Percentiles rank a stretch among this genome's conserved stretches.
Evolutionary conservation across 1,139 yeast species (phyloP).

Genomic region (Yamadazyma sp.): DNA sequence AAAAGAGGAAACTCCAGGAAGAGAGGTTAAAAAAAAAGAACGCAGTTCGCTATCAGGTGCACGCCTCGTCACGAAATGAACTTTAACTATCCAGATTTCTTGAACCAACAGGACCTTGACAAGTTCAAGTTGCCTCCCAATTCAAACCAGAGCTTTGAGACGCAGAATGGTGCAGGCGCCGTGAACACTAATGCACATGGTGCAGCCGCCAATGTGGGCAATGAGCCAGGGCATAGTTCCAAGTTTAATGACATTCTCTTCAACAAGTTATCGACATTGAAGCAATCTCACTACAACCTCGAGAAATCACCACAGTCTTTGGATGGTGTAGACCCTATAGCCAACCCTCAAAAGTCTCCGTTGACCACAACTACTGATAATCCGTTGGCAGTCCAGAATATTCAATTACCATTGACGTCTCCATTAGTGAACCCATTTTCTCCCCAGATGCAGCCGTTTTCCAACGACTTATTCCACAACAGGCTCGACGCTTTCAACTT

Average conservation of each 20-base stretch:
- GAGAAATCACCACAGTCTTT: constrained; percentile 3
- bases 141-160: constrained; percentile 7
- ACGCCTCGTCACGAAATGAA: constrained; percentile 20
- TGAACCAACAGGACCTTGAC: constrained; percentile 13
- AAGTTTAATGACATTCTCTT: constrained; percentile 30
- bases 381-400: background rate
- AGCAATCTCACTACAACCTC: constrained; percentile 3
- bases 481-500: constrained; percentile 38
- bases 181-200: background rate
- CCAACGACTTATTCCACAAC: constrained; percentile 28
- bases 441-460: constrained; percentile 13
- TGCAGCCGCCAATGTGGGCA: constrained; percentile 3
- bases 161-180: background rate
- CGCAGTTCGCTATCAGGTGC: too few relatives aligned
- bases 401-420: constrained; percentile 14
- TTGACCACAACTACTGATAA: background rate
- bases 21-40: too few relatives aligned
- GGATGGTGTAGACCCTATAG: constrained; percentile 6
- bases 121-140: constrained; percentile 16
- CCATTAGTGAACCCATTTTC: constrained; percentile 18
- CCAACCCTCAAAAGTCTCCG: background rate
- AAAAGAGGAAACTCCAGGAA: too few relatives aligned
- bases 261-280: constrained; percentile 28
- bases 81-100: constrained; percentile 41
- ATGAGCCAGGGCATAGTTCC: constrained; percentile 1